Evolutionary conservation across 2,329 filamentous ascomycete genomes (phyloP).

Genomic region (Fusarium buharicum): DNA sequence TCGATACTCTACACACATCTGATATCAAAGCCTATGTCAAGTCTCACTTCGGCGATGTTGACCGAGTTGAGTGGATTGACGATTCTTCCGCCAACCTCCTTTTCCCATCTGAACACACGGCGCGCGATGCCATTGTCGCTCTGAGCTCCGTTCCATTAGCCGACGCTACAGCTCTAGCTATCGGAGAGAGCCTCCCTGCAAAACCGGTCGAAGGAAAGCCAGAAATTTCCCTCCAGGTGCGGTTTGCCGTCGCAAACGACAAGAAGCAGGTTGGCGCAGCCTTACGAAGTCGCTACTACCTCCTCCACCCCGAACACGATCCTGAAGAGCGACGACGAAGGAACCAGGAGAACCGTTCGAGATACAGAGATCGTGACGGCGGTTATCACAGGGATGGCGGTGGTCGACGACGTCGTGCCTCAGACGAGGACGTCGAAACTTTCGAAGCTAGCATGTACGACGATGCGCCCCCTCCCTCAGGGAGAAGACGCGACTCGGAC

Average conservation of each 20-base stretch:
- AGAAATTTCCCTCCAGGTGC: constrained; percentile 74
- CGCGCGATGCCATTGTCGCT: constrained; percentile 65
- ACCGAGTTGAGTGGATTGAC: constrained; percentile 91
- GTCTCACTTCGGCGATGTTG: constrained; percentile 70
- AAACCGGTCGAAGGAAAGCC: constrained; percentile 76
- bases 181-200: constrained; percentile 73
- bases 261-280: constrained; percentile 83
- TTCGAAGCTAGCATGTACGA: constrained; percentile 88
- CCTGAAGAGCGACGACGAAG: constrained; percentile 76
- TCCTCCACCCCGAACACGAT: constrained; percentile 89
- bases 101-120: constrained; percentile 68
- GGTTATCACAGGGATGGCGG: constrained; percentile 48
- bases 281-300: constrained; percentile 87
- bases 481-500: constrained; percentile 43
- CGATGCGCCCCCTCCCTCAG: constrained; percentile 62
- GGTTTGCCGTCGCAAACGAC: constrained; percentile 79
- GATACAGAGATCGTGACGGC: constrained; percentile 69
- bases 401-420: constrained; percentile 55
- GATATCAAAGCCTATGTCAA: constrained; percentile 81
- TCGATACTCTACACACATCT: constrained; percentile 82
- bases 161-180: constrained; percentile 65
- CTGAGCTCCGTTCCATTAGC: constrained; percentile 63
- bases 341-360: constrained; percentile 66
- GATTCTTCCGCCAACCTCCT: constrained; percentile 90
- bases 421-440: constrained; percentile 60